Base-by-base conservation (phyloP, 2,329 filamentous ascomycete species). In the Alternaria arborescens region DNA sequence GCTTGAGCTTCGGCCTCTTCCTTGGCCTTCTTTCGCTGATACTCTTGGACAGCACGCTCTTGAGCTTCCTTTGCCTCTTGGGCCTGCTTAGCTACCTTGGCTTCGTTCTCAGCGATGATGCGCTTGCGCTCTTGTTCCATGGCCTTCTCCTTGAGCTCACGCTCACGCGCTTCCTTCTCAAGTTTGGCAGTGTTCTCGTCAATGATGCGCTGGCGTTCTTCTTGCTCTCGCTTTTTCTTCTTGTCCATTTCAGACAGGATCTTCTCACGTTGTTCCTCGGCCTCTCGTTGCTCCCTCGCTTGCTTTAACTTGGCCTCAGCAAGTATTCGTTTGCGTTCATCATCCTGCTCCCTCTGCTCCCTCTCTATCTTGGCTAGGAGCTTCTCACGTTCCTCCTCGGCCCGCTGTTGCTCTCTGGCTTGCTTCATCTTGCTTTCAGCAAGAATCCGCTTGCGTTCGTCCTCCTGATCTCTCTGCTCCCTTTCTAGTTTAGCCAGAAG, bases 221-320 rank as follows among this genome's bases (percentile, higher is more conserved):
- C 67, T 38, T 79, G 74, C 58, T 66, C 67, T 38, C 79, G 74
- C 58, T 63, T 69, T 58, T 78, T 76, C 48, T 77, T 77, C 56
- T 76, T 75, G 54, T 79, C 79, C 46, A 79, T 72, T 55, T 79
- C 79, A 26, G 77, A 72, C 4, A 75, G 64, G 22, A 71, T 60
- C 24, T 67, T 69, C 20, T 75, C 68, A 8, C 67, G 67, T 30
- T 71, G 69, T 38, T 70, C 71, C 52, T 70, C 71, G 32, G 63
- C 24, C 6, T 26, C 24, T 26, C 24, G 24, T 26, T 26, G 24
- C 53, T 77, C 71, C 48, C 71, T 66, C 48, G 67, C 64, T 50
- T 71, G 68, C 53, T 71, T 70, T 40, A 65, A 63, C 50, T 71
- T 71, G 62, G 64, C 70, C 52, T 79, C 77, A 7, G 67, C 66